Conservation (phyloP, 2,329 filamentous ascomycete species). For the Penicillium sp. region DNA sequence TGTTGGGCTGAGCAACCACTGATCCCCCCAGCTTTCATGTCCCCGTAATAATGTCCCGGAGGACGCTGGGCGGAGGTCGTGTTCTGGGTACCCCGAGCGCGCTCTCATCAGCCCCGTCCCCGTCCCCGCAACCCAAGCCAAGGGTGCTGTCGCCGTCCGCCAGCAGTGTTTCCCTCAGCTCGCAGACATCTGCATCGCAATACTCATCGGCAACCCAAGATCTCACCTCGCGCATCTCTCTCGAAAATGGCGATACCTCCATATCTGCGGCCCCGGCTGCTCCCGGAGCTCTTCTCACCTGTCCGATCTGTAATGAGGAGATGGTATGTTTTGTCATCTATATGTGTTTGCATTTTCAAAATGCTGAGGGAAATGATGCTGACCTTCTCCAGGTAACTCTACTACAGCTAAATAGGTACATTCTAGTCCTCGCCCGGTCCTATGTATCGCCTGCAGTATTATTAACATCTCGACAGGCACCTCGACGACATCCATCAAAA, state of each 20-base stretch:
- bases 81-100: slow-evolving; percentile 82
- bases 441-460: not conserved
- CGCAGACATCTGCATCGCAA: slow-evolving; percentile 66
- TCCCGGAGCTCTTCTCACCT: slow-evolving; percentile 66
- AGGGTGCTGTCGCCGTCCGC: slow-evolving; percentile 56
- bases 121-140: slow-evolving; percentile 40
- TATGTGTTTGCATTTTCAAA: not conserved
- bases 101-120: slow-evolving; percentile 56
- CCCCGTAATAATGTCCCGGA: slow-evolving; percentile 63
- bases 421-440: not conserved
- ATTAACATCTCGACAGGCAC: slow-evolving; percentile 49
- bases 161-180: slow-evolving; percentile 73
- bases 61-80: slow-evolving; percentile 86
- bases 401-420: slow-evolving; percentile 79
- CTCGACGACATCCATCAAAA: slow-evolving; percentile 88
- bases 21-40: slow-evolving; percentile 27
- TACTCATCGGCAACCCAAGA: slow-evolving; percentile 70
- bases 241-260: slow-evolving; percentile 55
- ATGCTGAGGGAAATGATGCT: not conserved
- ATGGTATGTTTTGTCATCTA: slow-evolving; percentile 61
- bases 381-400: slow-evolving; percentile 64
- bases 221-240: slow-evolving; percentile 71
- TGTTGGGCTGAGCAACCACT: slow-evolving; percentile 15
- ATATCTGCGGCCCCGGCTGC: slow-evolving; percentile 48
- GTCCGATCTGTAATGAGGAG: slow-evolving; percentile 97